These are phyloP conservation scores for Platanus orientalis DNA, from an alignment of 164 flowering plant genomes.

Conservation along the genomic window DNA sequence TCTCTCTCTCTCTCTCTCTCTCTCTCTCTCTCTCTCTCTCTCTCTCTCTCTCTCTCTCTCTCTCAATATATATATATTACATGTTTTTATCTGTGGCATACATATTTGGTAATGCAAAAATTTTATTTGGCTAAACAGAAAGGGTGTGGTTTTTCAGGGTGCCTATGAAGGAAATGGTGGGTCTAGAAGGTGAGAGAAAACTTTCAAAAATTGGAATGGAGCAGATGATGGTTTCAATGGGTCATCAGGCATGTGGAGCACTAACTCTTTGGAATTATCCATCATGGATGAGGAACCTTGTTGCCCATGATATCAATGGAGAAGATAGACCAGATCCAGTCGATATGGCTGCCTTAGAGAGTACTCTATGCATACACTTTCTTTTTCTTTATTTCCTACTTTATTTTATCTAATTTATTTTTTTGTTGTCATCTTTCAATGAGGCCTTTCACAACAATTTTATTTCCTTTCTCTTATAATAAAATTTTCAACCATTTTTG, in stretches of 20 bases:
- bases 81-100: neutral
- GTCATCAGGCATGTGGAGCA: slow-evolving; percentile 50
- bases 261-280: slow-evolving; percentile 47
- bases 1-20: neutral
- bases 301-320: slow-evolving; percentile 43
- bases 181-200: slow-evolving; percentile 35
- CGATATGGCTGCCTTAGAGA: slow-evolving; percentile 48
- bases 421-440: no score
- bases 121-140: neutral
- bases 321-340: slow-evolving; percentile 38
- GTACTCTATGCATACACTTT: slow-evolving; percentile 17
- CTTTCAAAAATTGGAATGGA: slow-evolving; percentile 36
- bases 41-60: no score
- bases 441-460: no score
- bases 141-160: slow-evolving; percentile 19
- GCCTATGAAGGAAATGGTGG: slow-evolving; percentile 34
- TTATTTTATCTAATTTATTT: no score
- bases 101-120: neutral
- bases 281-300: slow-evolving; percentile 46
- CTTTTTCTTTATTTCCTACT: no score
- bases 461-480: neutral
- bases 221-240: slow-evolving; percentile 48
- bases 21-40: neutral
- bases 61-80: no score
- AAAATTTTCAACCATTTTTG: neutral